Conservation (phyloP, 129 eudicot species). For the Gnaphalium uliginosum region DNA sequence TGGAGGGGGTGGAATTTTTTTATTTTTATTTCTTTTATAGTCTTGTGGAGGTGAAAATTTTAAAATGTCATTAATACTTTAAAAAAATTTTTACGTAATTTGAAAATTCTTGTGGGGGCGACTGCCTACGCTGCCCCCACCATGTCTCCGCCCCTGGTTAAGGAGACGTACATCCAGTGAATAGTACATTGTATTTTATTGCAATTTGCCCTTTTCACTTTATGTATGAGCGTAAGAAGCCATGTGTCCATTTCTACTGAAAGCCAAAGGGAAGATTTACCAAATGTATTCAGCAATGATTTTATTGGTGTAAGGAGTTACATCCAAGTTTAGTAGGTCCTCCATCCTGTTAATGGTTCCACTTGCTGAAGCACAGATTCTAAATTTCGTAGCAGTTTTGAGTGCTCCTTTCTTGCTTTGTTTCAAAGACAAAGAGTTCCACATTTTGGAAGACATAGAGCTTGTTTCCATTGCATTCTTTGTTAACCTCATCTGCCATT, state of each 20-base stretch:
- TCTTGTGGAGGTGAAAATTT: no score
- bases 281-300: conserved; percentile 97
- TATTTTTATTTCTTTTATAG: no score
- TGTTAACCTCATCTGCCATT: conserved; percentile 76
- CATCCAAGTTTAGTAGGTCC: conserved; percentile 86
- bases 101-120: no score
- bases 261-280: conserved; percentile 29
- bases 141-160: no score
- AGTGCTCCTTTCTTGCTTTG: conserved; percentile 67
- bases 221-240: neutral
- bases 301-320: conserved; percentile 74
- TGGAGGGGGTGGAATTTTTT: no score
- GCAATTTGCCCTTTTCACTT: no score
- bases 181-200: no score
- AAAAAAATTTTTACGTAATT: no score
- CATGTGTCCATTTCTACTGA: neutral
- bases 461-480: conserved; percentile 50
- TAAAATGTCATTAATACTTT: no score
- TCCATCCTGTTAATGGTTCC: conserved; percentile 87
- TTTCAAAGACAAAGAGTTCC: conserved; percentile 66
- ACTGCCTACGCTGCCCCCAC: no score
- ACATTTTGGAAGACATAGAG: conserved; percentile 63
- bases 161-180: no score
- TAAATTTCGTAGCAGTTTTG: conserved; percentile 53
- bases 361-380: conserved; percentile 56